A percentile compares a stretch with the other conserved stretches of the same genome.
Evolutionary conservation across 139 green algal genomes (phyloP).

Genomic region (Diplosphaera chodatii): DNA sequence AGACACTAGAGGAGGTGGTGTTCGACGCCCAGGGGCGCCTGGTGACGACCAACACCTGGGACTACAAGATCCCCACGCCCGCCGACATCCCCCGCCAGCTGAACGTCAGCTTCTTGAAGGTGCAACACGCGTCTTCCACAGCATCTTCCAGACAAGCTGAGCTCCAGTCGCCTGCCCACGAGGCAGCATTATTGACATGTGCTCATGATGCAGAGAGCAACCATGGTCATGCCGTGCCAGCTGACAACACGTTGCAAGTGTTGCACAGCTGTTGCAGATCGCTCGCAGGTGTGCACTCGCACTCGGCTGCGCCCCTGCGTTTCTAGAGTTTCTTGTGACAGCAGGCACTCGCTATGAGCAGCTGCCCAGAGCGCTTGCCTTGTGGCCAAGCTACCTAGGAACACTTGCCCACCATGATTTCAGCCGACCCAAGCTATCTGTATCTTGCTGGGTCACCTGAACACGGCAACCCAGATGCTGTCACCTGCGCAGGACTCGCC

Average conservation of each 20-base stretch:
- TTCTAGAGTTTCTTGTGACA: no score
- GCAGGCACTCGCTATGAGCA: no score
- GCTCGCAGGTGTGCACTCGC: no score
- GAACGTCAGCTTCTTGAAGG: constrained; percentile 33
- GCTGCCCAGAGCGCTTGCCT: no score
- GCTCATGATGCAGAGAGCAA: constrained; percentile 34
- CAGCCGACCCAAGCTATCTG: no score
- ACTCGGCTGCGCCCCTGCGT: no score
- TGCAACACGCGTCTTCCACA: not conserved
- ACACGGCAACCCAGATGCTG: constrained; percentile 6
- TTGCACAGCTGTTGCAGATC: no score
- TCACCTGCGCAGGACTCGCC: constrained; percentile 15
- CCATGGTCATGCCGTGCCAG: constrained; percentile 22
- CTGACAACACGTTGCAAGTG: constrained; percentile 10
- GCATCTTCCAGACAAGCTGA: no score
- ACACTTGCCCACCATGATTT: no score
- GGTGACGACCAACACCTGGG: constrained; percentile 27
- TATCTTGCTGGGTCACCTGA: no score
- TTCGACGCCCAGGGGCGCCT: constrained; percentile 6
- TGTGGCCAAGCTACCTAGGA: no score
- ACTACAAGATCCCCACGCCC: constrained; percentile 38
- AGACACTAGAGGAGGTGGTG: constrained; percentile 23
- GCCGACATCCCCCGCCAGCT: constrained; percentile 29
- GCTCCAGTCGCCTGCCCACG: constrained; percentile 10
- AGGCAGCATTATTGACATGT: no score